These are phyloP conservation scores for Lipomyces lipofer DNA, from an alignment of 805 yeast genomes.

Conservation along the genomic window DNA sequence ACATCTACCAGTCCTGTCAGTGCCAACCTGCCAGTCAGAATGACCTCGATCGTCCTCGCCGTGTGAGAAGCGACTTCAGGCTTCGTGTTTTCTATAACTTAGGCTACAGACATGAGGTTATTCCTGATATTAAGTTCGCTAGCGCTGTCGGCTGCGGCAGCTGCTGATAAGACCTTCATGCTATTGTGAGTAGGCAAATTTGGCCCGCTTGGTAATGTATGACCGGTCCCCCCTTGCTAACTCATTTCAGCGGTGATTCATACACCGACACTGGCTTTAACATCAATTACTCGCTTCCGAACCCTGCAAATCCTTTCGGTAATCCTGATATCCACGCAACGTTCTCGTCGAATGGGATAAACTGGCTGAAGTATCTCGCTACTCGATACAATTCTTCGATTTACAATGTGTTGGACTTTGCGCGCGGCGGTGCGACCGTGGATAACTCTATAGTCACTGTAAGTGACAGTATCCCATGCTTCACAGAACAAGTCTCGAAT, in stretches of 20 bases:
- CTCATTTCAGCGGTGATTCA: conserved; percentile 26
- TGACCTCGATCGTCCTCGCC: no score
- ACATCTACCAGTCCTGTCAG: no score
- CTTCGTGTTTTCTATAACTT: no score
- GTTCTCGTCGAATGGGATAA: conserved; percentile 17
- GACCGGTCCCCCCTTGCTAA: no score
- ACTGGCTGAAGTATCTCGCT: conserved; percentile 23
- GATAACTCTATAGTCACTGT: conserved; percentile 10
- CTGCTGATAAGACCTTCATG: no score
- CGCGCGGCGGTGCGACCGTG: conserved; percentile 22
- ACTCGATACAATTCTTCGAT: conserved; percentile 8
- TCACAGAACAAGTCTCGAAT: conserved; percentile 10
- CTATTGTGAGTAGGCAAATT: no score
- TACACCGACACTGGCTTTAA: conserved; percentile 21
- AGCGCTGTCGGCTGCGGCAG: no score
- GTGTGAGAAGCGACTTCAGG: no score
- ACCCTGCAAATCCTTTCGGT: conserved; percentile 15
- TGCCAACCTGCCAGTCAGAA: no score
- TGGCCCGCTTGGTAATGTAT: no score
- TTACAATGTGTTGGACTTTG: conserved; percentile 15
- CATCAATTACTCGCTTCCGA: conserved; percentile 2
- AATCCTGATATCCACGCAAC: conserved; percentile 10
- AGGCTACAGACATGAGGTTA: no score
- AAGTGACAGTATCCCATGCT: neutral
- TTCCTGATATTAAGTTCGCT: no score